phyloP scores from a whole-genome alignment of 768 basidiomycete species.

The Myochromella boudieri region DNA sequence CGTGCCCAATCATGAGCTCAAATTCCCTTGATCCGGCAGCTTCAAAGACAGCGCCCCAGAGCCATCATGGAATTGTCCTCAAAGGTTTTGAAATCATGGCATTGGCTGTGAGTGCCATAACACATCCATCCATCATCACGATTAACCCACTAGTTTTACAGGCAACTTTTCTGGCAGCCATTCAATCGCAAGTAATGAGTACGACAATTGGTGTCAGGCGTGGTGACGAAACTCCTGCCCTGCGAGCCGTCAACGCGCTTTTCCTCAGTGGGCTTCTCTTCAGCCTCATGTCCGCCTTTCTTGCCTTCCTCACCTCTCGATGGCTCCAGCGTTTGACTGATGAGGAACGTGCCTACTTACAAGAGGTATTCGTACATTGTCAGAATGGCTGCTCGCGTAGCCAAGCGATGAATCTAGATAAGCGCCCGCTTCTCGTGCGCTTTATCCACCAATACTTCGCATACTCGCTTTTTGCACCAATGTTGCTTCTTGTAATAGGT shows the following conservation, averaged over 20 bases:
- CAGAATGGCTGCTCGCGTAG: neutral
- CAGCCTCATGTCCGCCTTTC: neutral
- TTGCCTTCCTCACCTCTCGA: neutral
- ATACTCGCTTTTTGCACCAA: neutral
- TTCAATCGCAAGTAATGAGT: neutral
- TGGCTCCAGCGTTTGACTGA: neutral
- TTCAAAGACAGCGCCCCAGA: neutral
- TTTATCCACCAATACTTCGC: neutral
- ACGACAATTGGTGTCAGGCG: neutral
- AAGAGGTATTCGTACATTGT: neutral
- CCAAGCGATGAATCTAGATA: no score
- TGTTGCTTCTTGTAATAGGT: neutral
- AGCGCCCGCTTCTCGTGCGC: neutral
- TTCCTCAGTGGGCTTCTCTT: neutral
- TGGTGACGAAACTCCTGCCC: neutral
- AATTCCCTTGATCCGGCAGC: no score
- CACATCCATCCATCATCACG: no score
- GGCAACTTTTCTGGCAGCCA: neutral
- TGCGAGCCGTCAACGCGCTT: neutral
- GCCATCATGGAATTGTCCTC: neutral
- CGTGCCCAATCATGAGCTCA: no score
- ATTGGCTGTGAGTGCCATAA: neutral
- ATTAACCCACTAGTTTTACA: neutral
- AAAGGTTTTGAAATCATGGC: neutral
- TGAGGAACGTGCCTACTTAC: neutral